phyloP scores from a whole-genome alignment of 768 basidiomycete species.

The Suillus tomentosus region DNA sequence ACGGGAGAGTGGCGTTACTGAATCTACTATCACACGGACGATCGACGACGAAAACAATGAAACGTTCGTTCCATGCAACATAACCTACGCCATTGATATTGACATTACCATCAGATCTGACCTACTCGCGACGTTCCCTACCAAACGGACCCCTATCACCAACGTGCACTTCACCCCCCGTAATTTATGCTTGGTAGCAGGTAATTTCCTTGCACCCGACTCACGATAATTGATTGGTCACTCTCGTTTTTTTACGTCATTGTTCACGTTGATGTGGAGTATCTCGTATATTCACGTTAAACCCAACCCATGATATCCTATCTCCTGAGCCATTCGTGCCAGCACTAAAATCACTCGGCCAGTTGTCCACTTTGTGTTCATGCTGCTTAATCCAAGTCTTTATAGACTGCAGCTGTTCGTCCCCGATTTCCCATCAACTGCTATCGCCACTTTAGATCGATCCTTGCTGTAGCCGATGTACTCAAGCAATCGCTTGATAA shows the following conservation, averaged over 20 bases:
- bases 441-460: background rate
- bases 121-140: slow-evolving; percentile 87
- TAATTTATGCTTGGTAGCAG: slow-evolving; percentile 90
- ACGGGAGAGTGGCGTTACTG: slow-evolving; percentile 54
- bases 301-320: background rate
- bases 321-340: background rate
- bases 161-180: slow-evolving; percentile 94
- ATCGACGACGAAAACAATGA: slow-evolving; percentile 60
- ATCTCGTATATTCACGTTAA: background rate
- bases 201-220: slow-evolving; percentile 67
- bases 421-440: background rate
- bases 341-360: too few relatives aligned
- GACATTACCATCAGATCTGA: slow-evolving; percentile 59
- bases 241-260: background rate
- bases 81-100: background rate
- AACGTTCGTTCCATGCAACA: slow-evolving; percentile 56
- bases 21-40: slow-evolving; percentile 33
- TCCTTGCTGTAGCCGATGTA: background rate
- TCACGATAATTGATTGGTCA: slow-evolving; percentile 37
- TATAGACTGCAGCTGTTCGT: background rate
- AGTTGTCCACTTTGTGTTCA: background rate
- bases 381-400: background rate
- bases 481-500: background rate
- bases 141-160: slow-evolving; percentile 92
- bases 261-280: background rate